A percentile compares a stretch with the other conserved stretches of the same genome.
Evolutionary conservation across 148 eudicot species (phyloP).

Genomic region (Simmondsia chinensis): DNA sequence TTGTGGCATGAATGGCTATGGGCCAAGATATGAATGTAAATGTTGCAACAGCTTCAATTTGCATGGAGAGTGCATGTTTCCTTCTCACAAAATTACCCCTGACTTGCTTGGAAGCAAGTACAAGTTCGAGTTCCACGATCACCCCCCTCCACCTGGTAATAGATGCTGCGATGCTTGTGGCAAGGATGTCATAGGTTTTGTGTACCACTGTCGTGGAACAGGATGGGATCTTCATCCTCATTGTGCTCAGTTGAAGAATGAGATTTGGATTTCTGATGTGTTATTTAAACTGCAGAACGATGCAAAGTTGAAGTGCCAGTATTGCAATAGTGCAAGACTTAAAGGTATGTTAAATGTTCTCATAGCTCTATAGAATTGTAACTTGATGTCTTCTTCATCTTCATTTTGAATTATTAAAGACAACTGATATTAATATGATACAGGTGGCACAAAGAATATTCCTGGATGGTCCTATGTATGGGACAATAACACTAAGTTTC

Average conservation of each 20-base stretch:
- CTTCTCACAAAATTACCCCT: no score
- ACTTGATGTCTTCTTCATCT: no score
- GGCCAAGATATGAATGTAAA: not conserved
- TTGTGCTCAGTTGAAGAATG: slow-evolving; percentile 6
- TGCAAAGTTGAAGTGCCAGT: slow-evolving; percentile 4
- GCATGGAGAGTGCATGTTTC: slow-evolving; percentile 1
- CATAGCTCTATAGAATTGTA: not conserved
- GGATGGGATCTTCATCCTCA: slow-evolving; percentile 11
- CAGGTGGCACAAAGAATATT: slow-evolving; percentile 2
- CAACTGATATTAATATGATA: not conserved
- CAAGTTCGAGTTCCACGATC: not conserved
- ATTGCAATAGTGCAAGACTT: not conserved
- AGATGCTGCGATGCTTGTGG: slow-evolving; percentile 12
- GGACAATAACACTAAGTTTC: slow-evolving; percentile 1
- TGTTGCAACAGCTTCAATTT: not conserved
- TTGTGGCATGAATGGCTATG: slow-evolving; percentile 2
- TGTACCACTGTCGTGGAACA: slow-evolving; percentile 3
- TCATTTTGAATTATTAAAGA: not conserved
- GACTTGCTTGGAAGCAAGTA: not conserved
- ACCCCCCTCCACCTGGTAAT: not conserved
- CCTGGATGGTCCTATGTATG: slow-evolving; percentile 6
- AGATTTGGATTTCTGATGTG: slow-evolving; percentile 2
- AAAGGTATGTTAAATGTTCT: not conserved
- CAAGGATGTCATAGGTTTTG: slow-evolving; percentile 4
- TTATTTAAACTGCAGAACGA: slow-evolving; percentile 4